These are phyloP conservation scores for Botrytis deweyae DNA, from an alignment of 2,329 filamentous ascomycete species.

Conservation along the genomic window DNA sequence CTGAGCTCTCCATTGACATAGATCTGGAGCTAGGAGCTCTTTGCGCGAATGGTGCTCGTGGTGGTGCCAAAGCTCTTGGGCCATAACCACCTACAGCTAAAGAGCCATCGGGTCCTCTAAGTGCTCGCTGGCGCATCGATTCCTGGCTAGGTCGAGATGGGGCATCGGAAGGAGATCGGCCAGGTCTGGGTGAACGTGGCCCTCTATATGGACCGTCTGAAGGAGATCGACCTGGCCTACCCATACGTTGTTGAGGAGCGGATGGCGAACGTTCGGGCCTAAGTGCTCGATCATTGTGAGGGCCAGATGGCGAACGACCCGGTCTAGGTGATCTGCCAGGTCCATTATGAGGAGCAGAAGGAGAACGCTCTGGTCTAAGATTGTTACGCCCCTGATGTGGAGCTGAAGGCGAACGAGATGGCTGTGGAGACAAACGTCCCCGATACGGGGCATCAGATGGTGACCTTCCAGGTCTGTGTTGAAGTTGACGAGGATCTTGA, in stretches of 20 bases:
- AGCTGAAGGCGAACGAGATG: constrained; percentile 17
- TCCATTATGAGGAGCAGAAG: constrained; percentile 12
- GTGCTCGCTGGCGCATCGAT: constrained; percentile 34
- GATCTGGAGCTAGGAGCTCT: constrained; percentile 59
- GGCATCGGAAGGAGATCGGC: constrained; percentile 28
- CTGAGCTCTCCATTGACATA: constrained; percentile 63
- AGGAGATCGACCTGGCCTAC: constrained; percentile 14
- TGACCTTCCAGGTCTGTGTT: constrained; percentile 8
- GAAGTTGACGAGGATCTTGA: background rate
- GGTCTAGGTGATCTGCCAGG: background rate
- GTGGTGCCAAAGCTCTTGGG: constrained; percentile 46
- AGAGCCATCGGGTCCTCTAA: constrained; percentile 30
- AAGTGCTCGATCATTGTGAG: constrained; percentile 5
- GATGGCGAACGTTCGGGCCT: constrained; percentile 20
- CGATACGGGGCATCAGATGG: constrained; percentile 17
- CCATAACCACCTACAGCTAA: constrained; percentile 39
- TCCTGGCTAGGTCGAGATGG: constrained; percentile 34
- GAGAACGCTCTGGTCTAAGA: constrained; percentile 12
- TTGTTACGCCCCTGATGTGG: constrained; percentile 5
- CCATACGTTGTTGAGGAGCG: constrained; percentile 13
- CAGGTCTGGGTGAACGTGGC: constrained; percentile 22
- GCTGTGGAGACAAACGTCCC: constrained; percentile 9
- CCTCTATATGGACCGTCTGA: constrained; percentile 41
- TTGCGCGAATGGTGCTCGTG: constrained; percentile 45
- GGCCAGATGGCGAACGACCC: constrained; percentile 1